Conservation (phyloP, 345 rosid genomes). For the Draba incana region DNA sequence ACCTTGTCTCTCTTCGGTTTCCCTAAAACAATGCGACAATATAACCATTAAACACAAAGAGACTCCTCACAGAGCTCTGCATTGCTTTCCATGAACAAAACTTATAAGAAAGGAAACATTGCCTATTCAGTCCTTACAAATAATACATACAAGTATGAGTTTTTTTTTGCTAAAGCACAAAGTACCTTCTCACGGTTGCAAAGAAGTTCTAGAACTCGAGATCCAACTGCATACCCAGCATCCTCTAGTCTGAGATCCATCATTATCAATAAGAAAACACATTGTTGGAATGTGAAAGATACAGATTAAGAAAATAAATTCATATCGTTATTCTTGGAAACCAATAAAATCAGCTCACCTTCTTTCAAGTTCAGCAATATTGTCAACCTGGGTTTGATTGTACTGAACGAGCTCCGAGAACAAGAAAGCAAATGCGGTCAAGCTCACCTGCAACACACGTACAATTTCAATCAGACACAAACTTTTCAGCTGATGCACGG, state of each 20-base stretch:
- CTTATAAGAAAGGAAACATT: neutral
- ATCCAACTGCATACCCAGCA: conserved; percentile 93
- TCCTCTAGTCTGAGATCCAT: conserved; percentile 73
- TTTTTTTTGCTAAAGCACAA: neutral
- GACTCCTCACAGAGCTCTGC: neutral
- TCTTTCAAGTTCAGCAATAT: conserved; percentile 90
- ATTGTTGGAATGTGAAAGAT: neutral
- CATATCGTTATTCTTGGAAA: neutral
- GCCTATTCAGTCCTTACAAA: neutral
- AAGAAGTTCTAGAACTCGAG: conserved; percentile 87
- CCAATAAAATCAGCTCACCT: conserved; percentile 50
- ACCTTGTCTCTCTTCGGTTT: conserved; percentile 92
- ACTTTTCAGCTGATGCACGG: neutral
- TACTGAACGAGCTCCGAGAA: conserved; percentile 95
- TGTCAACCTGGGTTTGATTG: conserved; percentile 95
- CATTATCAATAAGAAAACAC: conserved; percentile 7
- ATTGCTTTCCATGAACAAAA: conserved; percentile 12
- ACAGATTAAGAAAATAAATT: neutral
- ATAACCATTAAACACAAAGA: conserved; percentile 3
- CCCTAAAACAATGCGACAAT: conserved; percentile 54
- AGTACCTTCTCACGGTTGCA: conserved; percentile 86
- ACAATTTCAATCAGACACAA: neutral
- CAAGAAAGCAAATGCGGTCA: conserved; percentile 57
- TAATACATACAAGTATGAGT: conserved; percentile 1
- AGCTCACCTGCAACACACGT: conserved; percentile 56